Base-by-base conservation (phyloP, 2,329 filamentous ascomycete species). In the Penicillium fuscoglaucum region DNA sequence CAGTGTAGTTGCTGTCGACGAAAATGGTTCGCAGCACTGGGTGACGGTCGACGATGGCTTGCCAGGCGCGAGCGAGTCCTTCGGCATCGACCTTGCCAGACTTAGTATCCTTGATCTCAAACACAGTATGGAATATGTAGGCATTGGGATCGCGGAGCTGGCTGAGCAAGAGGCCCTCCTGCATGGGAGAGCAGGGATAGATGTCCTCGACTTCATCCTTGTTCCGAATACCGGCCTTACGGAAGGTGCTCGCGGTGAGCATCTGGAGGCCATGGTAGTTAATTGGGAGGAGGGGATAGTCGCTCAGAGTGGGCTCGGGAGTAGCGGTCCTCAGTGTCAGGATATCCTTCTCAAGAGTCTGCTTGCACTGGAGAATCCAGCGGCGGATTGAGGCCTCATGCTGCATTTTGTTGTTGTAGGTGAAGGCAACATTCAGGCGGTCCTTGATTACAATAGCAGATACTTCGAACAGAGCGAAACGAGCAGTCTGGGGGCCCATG, bases 391-490 rank as follows among this genome's bases (percentile, higher is more conserved):
- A 68, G 0, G 68, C 61, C 56, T 79, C 75, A 57, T 80, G 78
- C 13, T 68, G 69, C 78, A 82, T 82, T 35, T 77, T 66, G 8
- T 73, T 67, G 61, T 82, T 82, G 68, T 79, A 82, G 0, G 78
- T 79, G 62, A 83, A 83, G 0, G 78, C 78, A 21, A 83, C 74
- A 35, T 78, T 78, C 21, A 83, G 70, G 17, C 70, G 71, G 0
- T 78, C 79, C 45, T 79, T 74, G 21, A 78, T 74, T 8, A 83
- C 72, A 26, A 81, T 78, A 0, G 81, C 80, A 1, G 79, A 78
- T 6, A 83, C 76, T 57, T 84, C 82, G 52, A 84, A 79, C 0
- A 83, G 75, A 1, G 77, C 78, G 60, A 81, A 80, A 1, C 80
- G 75, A 26, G 74, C 73, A 4, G 79, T 79, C 10, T 74, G 63